Base-by-base conservation (phyloP, 1,284 basidiomycete genomes). In the Pascua sp. region DNA sequence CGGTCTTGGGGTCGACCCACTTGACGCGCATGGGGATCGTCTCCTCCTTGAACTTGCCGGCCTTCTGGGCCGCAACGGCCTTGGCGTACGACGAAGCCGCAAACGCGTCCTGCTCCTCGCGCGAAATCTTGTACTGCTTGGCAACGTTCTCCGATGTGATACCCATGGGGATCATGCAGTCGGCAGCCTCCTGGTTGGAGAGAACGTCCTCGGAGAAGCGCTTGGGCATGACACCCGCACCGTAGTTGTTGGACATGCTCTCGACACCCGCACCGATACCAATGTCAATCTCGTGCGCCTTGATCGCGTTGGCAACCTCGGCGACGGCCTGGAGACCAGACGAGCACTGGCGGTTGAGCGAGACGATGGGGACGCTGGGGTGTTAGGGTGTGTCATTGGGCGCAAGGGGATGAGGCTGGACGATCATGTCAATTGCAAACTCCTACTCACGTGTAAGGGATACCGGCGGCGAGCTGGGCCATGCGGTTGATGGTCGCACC, bases 71-170 rank as follows among this genome's bases (percentile, higher is more conserved):
- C 17, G 83, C 85, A 15, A 86, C 86, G 16, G 95, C 95, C 75
- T 90, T 91, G 69, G 86, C 85, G 62, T 75, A 94, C 11, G 90
- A 93, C 59, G 84, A 79, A 45, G 91, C 90, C 4, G 92, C 89
- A 69, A 86, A 88, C 45, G 82, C 83, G 73, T 97, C 93, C 83
- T 94, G 92, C 61, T 87, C 84, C 56, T 89, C 85, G 49, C 93
- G 83, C 18, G 87, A 82, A 66, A 97, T 82, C 65, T 85, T 81
- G 78, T 89, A 96, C 56, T 95, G 85, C 53, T 80, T 80, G 12
- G 88, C 89, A 62, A 98, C 94, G 49, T 98, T 98, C 81, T 98
- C 95, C 24, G 91, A 96, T 50, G 93, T 95, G 79, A 92, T 88
- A 63, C 94, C 93, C 93, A 93, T 94, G 55, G 92, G 92, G 59